phyloP scores from a whole-genome alignment of 2,329 filamentous ascomycete genomes.

The Aspergillus eucalypticola region DNA sequence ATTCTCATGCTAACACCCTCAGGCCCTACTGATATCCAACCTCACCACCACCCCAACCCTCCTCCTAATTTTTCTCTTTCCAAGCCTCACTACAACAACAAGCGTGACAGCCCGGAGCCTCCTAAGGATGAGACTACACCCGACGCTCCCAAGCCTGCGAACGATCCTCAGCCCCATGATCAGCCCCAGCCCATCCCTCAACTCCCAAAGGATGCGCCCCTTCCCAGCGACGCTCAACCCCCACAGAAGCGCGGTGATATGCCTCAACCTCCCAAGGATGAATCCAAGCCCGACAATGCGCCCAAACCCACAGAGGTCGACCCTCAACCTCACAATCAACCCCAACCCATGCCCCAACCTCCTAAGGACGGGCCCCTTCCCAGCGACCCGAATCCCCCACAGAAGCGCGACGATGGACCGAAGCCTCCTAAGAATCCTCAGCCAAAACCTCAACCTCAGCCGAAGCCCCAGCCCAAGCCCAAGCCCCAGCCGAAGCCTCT shows the following conservation, averaged over 20 bases:
- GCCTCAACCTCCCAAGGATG: too few relatives aligned
- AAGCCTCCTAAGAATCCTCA: background rate
- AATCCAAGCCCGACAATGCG: too few relatives aligned
- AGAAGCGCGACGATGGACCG: background rate
- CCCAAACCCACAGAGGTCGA: too few relatives aligned
- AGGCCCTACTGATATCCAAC: slow-evolving; percentile 2
- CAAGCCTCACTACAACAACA: background rate
- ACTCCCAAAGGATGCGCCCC: too few relatives aligned
- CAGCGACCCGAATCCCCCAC: background rate
- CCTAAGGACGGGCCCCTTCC: too few relatives aligned
- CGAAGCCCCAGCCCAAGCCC: background rate
- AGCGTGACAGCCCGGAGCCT: background rate
- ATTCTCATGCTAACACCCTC: background rate
- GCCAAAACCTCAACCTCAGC: background rate
- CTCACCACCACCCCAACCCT: background rate
- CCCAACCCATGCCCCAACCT: background rate
- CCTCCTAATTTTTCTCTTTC: background rate
- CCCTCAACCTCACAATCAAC: too few relatives aligned
- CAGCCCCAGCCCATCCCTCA: background rate
- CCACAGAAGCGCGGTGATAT: background rate
- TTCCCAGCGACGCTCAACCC: background rate
- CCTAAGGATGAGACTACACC: background rate
- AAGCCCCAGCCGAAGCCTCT: background rate
- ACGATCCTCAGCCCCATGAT: background rate
- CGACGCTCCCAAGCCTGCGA: background rate